Evolutionary conservation across 768 basidiomycete species (phyloP).

Genomic region (Pleurotus salmoneostramineus): DNA sequence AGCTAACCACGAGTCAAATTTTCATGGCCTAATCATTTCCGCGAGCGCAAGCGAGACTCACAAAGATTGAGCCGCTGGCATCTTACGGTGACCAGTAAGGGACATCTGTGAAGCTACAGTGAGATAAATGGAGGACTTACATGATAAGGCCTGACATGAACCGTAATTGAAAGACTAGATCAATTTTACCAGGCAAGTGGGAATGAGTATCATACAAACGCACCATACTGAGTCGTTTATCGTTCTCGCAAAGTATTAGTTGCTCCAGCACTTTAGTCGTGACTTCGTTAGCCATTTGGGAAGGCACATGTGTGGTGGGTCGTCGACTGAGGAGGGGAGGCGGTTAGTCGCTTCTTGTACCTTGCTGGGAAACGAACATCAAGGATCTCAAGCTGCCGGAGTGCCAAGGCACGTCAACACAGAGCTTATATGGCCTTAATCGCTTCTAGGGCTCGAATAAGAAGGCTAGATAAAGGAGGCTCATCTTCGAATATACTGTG

Average conservation of each 20-base stretch:
- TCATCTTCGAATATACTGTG: not conserved
- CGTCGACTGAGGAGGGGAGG: not conserved
- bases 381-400: not conserved
- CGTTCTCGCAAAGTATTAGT: not conserved
- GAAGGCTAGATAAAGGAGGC: not conserved
- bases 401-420: not conserved
- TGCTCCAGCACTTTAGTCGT: not conserved
- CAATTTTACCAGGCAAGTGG: not conserved
- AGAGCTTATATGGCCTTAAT: too few species aligned
- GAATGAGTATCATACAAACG: not conserved
- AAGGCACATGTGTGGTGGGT: not conserved
- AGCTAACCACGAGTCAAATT: not conserved
- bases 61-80: constrained; percentile 3
- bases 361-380: not conserved
- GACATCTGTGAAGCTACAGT: not conserved
- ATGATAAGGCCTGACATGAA: not conserved
- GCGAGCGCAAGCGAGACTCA: not conserved
- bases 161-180: not conserved
- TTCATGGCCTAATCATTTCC: too few species aligned
- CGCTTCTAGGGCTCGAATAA: not conserved
- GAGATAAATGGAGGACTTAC: not conserved
- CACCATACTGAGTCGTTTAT: not conserved
- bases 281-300: not conserved
- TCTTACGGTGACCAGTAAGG: not conserved
- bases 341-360: not conserved